Evolutionary conservation across 2,329 filamentous ascomycete genomes (phyloP).

Genomic region (Cladosporium sp.): DNA sequence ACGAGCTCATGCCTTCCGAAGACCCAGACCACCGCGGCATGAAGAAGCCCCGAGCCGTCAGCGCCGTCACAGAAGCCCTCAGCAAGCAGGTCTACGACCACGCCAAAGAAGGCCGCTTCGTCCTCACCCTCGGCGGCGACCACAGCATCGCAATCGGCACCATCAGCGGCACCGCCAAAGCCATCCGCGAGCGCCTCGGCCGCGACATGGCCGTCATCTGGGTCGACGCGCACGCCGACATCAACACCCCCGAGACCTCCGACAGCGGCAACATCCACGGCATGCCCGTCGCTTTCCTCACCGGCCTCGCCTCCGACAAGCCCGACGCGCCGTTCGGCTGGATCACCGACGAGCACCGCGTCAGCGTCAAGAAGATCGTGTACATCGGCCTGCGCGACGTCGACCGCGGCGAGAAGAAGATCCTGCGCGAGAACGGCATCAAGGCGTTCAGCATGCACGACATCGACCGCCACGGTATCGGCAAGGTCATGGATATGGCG

Average conservation of each 20-base stretch:
- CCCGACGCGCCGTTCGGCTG: slow-evolving; percentile 84
- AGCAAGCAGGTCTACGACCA: slow-evolving; percentile 85
- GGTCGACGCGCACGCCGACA: slow-evolving; percentile 97
- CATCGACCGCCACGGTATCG: slow-evolving; percentile 91
- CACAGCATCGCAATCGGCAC: slow-evolving; percentile 96
- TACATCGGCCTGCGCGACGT: slow-evolving; percentile 96
- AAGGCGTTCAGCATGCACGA: slow-evolving; percentile 99
- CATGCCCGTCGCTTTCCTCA: slow-evolving; percentile 93
- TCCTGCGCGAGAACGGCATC: slow-evolving; percentile 83
- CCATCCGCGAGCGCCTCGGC: slow-evolving; percentile 76
- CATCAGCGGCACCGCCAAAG: slow-evolving; percentile 82
- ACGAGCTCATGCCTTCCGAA: slow-evolving; percentile 66
- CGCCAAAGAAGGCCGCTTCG: slow-evolving; percentile 77
- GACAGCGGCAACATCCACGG: slow-evolving; percentile 94
- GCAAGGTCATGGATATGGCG: slow-evolving; percentile 97
- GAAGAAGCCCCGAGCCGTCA: slow-evolving; percentile 89
- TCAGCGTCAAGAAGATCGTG: slow-evolving; percentile 81
- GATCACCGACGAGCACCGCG: slow-evolving; percentile 70
- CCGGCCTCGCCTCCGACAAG: slow-evolving; percentile 71
- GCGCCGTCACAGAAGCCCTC: slow-evolving; percentile 77
- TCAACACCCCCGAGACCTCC: slow-evolving; percentile 91
- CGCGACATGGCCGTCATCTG: slow-evolving; percentile 93
- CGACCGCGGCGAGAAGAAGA: slow-evolving; percentile 89
- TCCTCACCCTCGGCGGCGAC: slow-evolving; percentile 91
- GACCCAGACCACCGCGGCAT: slow-evolving; percentile 86